These are phyloP conservation scores for Phytophthora nicotianae DNA, from an alignment of 352 stramenopile genomes.

Conservation along the genomic window DNA sequence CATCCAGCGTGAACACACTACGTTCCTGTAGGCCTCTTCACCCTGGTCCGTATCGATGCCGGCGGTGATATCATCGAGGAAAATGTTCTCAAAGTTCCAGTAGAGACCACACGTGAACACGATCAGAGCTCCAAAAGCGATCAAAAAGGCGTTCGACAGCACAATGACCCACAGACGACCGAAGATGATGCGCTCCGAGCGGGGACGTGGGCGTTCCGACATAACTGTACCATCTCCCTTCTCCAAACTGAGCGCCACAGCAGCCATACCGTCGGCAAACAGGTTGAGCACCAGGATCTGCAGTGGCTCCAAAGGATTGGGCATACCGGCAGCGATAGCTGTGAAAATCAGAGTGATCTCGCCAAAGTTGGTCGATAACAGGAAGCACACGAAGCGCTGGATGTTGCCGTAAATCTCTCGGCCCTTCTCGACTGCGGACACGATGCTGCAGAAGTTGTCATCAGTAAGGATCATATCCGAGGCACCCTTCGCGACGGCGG, in stretches of 20 bases:
- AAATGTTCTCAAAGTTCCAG: conserved; percentile 72
- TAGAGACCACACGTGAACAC: conserved; percentile 69
- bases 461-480: conserved; percentile 98
- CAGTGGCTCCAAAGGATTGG: conserved; percentile 92
- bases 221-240: conserved; percentile 79
- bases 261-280: conserved; percentile 94
- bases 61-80: conserved; percentile 59
- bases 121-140: conserved; percentile 54
- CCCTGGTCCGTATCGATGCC: conserved; percentile 45
- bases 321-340: conserved; percentile 70
- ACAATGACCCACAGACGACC: conserved; percentile 73
- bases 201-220: conserved; percentile 57
- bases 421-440: conserved; percentile 95
- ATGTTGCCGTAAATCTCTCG: conserved; percentile 98
- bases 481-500: conserved; percentile 97
- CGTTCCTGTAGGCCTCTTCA: conserved; percentile 46
- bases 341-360: conserved; percentile 90
- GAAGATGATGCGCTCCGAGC: conserved; percentile 65
- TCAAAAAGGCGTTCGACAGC: conserved; percentile 69
- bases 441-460: conserved; percentile 98
- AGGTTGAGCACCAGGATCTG: conserved; percentile 98
- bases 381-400: conserved; percentile 97
- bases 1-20: conserved; percentile 63
- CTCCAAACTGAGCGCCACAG: conserved; percentile 71
- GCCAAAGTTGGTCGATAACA: conserved; percentile 97